Evolutionary conservation across 1,284 basidiomycete genomes (phyloP).

Genomic region (Fomes fomentarius): DNA sequence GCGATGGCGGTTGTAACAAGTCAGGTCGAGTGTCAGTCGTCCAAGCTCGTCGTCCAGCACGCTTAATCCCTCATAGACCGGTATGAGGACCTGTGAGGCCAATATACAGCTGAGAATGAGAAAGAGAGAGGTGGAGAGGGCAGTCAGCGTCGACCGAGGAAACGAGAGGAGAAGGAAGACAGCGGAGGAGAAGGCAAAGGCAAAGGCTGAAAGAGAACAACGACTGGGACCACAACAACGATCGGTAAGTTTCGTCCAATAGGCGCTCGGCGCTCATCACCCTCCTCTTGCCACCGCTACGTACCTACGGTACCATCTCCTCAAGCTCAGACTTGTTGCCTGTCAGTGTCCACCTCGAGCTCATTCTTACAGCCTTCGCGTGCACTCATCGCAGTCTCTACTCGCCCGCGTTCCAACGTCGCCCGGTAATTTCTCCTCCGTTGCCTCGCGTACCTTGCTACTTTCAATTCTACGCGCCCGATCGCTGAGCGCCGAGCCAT

Average conservation of each 20-base stretch:
- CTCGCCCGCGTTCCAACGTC: too few species aligned
- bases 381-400: too few species aligned
- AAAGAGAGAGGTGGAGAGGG: conserved; percentile 11
- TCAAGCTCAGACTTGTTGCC: too few species aligned
- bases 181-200: conserved; percentile 12
- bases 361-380: too few species aligned
- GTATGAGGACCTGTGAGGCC: conserved; percentile 14
- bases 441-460: too few species aligned
- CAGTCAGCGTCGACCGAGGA: conserved; percentile 1
- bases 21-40: conserved; percentile 6
- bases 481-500: too few species aligned
- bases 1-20: conserved; percentile 13
- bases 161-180: conserved; percentile 10
- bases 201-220: conserved; percentile 17
- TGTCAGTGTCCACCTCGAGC: too few species aligned
- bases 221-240: conserved; percentile 4
- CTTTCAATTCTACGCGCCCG: too few species aligned
- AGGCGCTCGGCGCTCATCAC: conserved; percentile 4
- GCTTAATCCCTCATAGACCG: conserved; percentile 24
- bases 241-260: conserved; percentile 1
- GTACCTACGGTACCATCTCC: neutral
- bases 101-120: neutral
- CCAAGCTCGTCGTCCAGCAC: conserved; percentile 20
- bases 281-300: neutral
- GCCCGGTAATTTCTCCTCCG: too few species aligned